Percentiles rank a stretch among this genome's conserved stretches.
Evolutionary conservation across 768 basidiomycete genomes (phyloP).

Genomic region (Gymnopilus dilepis): DNA sequence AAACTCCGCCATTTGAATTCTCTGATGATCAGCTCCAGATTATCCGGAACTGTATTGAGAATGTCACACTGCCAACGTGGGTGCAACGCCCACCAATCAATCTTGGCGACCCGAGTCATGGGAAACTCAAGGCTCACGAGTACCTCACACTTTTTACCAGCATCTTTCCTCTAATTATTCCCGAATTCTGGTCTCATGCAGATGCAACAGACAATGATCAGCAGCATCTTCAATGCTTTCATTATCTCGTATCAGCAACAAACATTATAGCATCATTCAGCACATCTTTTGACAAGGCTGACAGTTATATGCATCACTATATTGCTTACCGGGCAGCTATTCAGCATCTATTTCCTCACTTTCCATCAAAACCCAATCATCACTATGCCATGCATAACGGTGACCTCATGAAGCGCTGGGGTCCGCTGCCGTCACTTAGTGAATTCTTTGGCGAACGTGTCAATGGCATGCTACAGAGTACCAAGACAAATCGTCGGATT

Average conservation of each 20-base stretch:
- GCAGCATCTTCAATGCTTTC: slow-evolving; percentile 26
- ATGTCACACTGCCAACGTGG: slow-evolving; percentile 26
- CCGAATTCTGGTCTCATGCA: slow-evolving; percentile 30
- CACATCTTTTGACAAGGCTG: slow-evolving; percentile 26
- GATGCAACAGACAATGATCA: neutral
- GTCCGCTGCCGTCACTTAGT: slow-evolving; percentile 32
- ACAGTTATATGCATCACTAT: slow-evolving; percentile 28
- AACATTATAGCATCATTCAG: slow-evolving; percentile 32
- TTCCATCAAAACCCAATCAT: slow-evolving; percentile 34
- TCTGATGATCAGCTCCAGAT: slow-evolving; percentile 12
- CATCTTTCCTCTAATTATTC: slow-evolving; percentile 36
- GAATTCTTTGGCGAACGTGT: slow-evolving; percentile 36
- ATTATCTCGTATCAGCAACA: slow-evolving; percentile 30
- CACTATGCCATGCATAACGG: slow-evolving; percentile 41
- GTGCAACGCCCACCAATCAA: slow-evolving; percentile 34
- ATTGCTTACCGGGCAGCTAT: slow-evolving; percentile 26
- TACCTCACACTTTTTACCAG: slow-evolving; percentile 31
- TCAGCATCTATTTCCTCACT: slow-evolving; percentile 26
- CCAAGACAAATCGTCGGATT: slow-evolving; percentile 30
- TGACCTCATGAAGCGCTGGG: slow-evolving; percentile 35
- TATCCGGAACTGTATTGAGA: slow-evolving; percentile 25
- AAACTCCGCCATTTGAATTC: slow-evolving; percentile 17
- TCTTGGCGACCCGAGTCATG: slow-evolving; percentile 36
- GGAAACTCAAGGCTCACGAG: slow-evolving; percentile 40
- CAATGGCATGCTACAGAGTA: slow-evolving; percentile 33